These are phyloP conservation scores for Petunia secreta DNA, from an alignment of 257 asterid genomes.

Conservation along the genomic window DNA sequence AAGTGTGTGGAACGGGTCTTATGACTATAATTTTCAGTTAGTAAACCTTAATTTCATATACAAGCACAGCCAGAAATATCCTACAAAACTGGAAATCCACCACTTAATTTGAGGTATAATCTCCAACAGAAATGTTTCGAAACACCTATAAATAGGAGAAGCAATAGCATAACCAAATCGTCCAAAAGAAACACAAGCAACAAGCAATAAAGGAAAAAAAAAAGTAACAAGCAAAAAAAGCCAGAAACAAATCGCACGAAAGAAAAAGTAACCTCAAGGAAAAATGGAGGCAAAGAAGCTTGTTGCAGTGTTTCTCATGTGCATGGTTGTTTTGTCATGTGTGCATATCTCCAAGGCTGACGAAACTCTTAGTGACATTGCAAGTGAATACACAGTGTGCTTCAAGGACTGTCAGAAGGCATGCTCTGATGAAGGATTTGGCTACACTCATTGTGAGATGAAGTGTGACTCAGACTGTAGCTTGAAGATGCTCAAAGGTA, in stretches of 20 bases:
- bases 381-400: slow-evolving; percentile 17
- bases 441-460: slow-evolving; percentile 27
- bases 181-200: background rate
- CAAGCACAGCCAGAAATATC: too few relatives aligned
- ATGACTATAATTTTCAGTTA: too few relatives aligned
- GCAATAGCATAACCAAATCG: background rate
- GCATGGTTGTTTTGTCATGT: slow-evolving; percentile 27
- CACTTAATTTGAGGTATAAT: background rate
- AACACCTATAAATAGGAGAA: too few relatives aligned
- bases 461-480: slow-evolving; percentile 27
- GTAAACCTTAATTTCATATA: background rate
- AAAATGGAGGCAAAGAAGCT: slow-evolving; percentile 26
- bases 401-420: slow-evolving; percentile 16
- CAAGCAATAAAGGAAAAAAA: background rate
- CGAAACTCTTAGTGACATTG: background rate
- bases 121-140: too few relatives aligned
- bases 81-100: background rate
- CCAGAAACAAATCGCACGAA: too few relatives aligned
- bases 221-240: background rate
- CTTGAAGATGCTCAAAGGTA: slow-evolving; percentile 6
- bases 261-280: too few relatives aligned
- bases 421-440: background rate
- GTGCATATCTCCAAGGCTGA: slow-evolving; percentile 11
- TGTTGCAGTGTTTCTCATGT: slow-evolving; percentile 26
- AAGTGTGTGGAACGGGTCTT: background rate